Evolutionary conservation across 1,284 basidiomycete genomes (phyloP).

Genomic region (Cutaneotrichosporon cyanovorans): DNA sequence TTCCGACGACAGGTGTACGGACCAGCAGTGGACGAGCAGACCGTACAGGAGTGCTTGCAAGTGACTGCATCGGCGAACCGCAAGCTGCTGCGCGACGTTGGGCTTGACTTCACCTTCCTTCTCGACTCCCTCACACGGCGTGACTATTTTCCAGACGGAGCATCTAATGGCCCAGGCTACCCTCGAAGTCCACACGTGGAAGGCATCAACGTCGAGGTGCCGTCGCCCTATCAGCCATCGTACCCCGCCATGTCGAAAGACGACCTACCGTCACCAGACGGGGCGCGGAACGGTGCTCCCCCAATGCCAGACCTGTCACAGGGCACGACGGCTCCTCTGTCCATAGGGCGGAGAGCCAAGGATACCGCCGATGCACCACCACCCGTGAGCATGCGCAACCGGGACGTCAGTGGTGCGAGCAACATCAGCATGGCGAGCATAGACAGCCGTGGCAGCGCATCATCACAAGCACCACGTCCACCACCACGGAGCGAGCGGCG

Average conservation of each 20-base stretch:
- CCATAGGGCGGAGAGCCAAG: constrained; percentile 1
- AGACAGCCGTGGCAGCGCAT: neutral
- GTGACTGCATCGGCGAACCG: constrained; percentile 70
- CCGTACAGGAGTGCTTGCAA: constrained; percentile 65
- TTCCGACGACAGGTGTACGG: constrained; percentile 89
- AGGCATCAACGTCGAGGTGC: constrained; percentile 1
- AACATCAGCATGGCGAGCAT: neutral
- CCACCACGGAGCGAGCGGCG: constrained; percentile 13
- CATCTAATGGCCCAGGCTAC: neutral
- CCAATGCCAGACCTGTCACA: constrained; percentile 1
- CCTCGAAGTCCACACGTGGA: neutral
- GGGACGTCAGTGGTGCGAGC: neutral
- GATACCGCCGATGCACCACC: neutral
- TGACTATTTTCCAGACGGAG: neutral
- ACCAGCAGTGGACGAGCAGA: constrained; percentile 60
- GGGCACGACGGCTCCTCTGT: constrained; percentile 17
- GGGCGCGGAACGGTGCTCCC: neutral
- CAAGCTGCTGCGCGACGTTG: constrained; percentile 83
- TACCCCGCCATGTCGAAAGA: neutral
- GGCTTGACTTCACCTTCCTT: constrained; percentile 83
- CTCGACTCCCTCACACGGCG: constrained; percentile 48
- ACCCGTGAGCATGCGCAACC: neutral
- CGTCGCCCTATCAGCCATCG: neutral
- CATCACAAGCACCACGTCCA: constrained; percentile 7
- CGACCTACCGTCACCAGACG: neutral